phyloP scores from a whole-genome alignment of 176 grass and related monocot genomes.

The Leersia perrieri region DNA sequence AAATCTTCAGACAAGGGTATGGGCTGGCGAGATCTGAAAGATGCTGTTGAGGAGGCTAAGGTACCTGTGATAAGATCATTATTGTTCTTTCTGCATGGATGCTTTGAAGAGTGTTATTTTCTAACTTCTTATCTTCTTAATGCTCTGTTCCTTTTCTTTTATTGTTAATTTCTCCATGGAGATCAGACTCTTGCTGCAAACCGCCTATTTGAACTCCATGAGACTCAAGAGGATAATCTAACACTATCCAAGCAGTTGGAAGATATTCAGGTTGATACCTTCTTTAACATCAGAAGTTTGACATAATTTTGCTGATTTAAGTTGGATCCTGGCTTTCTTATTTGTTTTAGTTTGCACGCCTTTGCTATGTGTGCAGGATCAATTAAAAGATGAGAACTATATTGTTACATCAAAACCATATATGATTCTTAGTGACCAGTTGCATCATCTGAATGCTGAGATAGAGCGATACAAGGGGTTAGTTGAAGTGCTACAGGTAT shows the following conservation, averaged over 20 bases:
- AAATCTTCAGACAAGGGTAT: conserved; percentile 69
- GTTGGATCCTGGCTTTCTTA: conserved; percentile 36
- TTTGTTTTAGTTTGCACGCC: background rate
- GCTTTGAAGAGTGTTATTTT: conserved; percentile 20
- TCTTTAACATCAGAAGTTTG: conserved; percentile 11
- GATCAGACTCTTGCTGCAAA: conserved; percentile 70
- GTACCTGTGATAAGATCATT: conserved; percentile 34
- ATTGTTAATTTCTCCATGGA: conserved; percentile 38
- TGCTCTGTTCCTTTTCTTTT: conserved; percentile 18
- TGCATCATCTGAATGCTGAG: conserved; percentile 77
- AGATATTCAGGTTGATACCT: conserved; percentile 79
- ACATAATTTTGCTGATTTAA: conserved; percentile 14
- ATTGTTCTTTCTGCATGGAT: conserved; percentile 19
- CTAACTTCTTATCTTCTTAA: conserved; percentile 20
- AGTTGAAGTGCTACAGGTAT: conserved; percentile 79
- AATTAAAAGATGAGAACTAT: conserved; percentile 86
- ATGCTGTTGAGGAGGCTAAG: conserved; percentile 90
- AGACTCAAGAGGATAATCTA: conserved; percentile 93
- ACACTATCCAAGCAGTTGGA: conserved; percentile 85
- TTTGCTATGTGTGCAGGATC: conserved; percentile 40
- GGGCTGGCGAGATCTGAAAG: conserved; percentile 78
- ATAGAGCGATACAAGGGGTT: conserved; percentile 62
- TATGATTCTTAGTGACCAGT: conserved; percentile 63
- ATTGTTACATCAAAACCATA: conserved; percentile 77
- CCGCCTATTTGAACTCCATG: conserved; percentile 86